These are phyloP conservation scores for Coriaria nepalensis DNA, from an alignment of 306 rosid genomes.

Conservation along the genomic window DNA sequence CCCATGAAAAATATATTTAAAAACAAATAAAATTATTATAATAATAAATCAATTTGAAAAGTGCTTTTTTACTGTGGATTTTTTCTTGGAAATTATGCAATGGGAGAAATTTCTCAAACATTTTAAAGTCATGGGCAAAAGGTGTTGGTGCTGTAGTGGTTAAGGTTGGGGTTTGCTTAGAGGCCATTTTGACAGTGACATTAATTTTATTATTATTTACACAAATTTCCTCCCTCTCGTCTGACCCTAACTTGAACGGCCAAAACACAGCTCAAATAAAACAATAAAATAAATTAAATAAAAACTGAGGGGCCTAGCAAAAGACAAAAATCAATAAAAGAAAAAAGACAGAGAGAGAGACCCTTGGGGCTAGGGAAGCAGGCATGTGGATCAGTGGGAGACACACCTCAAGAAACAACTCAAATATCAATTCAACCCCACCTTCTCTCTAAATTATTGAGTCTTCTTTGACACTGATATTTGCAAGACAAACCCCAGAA, in stretches of 20 bases:
- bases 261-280: conserved; percentile 10
- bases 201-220: conserved; percentile 9
- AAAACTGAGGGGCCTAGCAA: background rate
- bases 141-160: background rate
- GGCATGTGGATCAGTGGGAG: conserved; percentile 80
- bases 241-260: conserved; percentile 23
- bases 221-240: conserved; percentile 1
- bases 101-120: background rate
- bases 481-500: background rate
- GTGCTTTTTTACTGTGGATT: no score
- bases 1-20: no score
- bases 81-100: background rate
- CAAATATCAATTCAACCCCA: conserved; percentile 16
- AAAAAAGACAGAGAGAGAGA: conserved; percentile 21
- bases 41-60: no score
- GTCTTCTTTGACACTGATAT: conserved; percentile 7
- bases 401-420: conserved; percentile 21
- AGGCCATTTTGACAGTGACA: conserved; percentile 45
- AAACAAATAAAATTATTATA: no score
- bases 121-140: no score
- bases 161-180: conserved; percentile 36
- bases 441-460: conserved; percentile 27
- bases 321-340: background rate
- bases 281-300: no score
- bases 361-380: conserved; percentile 54